phyloP scores from a whole-genome alignment of 164 flowering plant species.

The Aristolochia californica region DNA sequence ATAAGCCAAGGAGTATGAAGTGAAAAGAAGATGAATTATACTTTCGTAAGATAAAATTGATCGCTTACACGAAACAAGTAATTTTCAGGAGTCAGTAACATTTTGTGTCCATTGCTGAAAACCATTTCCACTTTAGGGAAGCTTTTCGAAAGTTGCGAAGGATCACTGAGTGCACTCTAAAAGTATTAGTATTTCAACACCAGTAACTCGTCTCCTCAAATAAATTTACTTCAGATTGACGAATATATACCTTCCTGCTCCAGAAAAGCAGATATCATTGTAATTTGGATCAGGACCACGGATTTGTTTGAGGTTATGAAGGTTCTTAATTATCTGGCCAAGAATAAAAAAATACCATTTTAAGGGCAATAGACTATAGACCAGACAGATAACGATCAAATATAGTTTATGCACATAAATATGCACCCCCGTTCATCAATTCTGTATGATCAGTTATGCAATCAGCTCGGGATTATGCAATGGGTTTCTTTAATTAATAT shows the following conservation, averaged over 20 bases:
- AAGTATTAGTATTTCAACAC: background rate
- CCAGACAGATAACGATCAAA: too few species aligned
- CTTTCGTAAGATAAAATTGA: background rate
- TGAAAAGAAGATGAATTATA: too few species aligned
- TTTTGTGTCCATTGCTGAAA: constrained; percentile 61
- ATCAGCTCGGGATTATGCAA: too few species aligned
- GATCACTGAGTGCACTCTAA: constrained; percentile 42
- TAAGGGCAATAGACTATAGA: too few species aligned
- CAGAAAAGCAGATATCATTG: constrained; percentile 87
- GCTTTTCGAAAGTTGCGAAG: constrained; percentile 42
- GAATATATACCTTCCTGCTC: constrained; percentile 64
- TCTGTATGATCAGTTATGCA: too few species aligned
- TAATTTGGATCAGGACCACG: constrained; percentile 88
- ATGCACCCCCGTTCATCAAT: too few species aligned
- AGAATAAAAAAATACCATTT: background rate
- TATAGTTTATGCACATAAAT: too few species aligned
- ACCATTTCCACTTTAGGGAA: constrained; percentile 87
- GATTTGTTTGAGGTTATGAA: constrained; percentile 46
- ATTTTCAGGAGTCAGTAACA: constrained; percentile 78
- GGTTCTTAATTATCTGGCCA: constrained; percentile 52
- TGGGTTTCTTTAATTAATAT: too few species aligned
- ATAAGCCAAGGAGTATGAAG: background rate
- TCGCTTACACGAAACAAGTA: constrained; percentile 69
- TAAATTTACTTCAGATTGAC: too few species aligned
- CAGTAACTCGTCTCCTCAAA: too few species aligned